Conservation (phyloP, 768 basidiomycete species). For the Coprinopsis strossmayeri region DNA sequence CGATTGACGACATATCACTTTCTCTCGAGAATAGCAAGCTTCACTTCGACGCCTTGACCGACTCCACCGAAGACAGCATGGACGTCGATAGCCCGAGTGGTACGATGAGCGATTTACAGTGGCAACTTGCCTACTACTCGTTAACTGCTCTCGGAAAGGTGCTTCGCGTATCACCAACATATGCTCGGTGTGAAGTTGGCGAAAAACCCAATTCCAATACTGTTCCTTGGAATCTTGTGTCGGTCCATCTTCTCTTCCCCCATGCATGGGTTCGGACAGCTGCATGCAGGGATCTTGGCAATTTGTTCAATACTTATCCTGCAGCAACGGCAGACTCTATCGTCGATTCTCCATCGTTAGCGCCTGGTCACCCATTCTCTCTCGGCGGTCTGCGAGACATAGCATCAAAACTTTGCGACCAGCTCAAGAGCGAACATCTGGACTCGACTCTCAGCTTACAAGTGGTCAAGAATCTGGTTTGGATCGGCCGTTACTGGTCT, state of each 20-base stretch:
- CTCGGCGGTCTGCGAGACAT: slow-evolving; percentile 53
- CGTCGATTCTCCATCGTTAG: slow-evolving; percentile 16
- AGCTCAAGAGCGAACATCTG: slow-evolving; percentile 78
- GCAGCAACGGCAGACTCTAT: slow-evolving; percentile 24
- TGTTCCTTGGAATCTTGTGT: slow-evolving; percentile 59
- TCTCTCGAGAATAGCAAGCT: slow-evolving; percentile 37
- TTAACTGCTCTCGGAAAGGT: slow-evolving; percentile 62
- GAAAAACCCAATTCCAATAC: slow-evolving; percentile 16
- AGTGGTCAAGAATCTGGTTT: slow-evolving; percentile 89
- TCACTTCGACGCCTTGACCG: slow-evolving; percentile 23
- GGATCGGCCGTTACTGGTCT: slow-evolving; percentile 75
- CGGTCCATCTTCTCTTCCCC: slow-evolving; percentile 72
- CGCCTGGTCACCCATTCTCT: slow-evolving; percentile 43
- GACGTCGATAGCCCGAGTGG: slow-evolving; percentile 33
- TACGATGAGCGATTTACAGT: slow-evolving; percentile 36
- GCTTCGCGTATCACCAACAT: slow-evolving; percentile 48
- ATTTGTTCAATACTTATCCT: slow-evolving; percentile 53
- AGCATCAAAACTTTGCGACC: slow-evolving; percentile 64
- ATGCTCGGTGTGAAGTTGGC: slow-evolving; percentile 30
- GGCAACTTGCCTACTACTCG: slow-evolving; percentile 81
- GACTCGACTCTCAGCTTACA: slow-evolving; percentile 72
- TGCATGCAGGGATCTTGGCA: slow-evolving; percentile 68
- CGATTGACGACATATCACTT: slow-evolving; percentile 51
- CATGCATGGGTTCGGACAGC: slow-evolving; percentile 92
- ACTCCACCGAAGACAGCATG: slow-evolving; percentile 37